A percentile compares a stretch with the other conserved stretches of the same genome.
These are phyloP conservation scores for Rubroboletus pulcherrimus DNA, from an alignment of 768 basidiomycete genomes.

Conservation along the genomic window DNA sequence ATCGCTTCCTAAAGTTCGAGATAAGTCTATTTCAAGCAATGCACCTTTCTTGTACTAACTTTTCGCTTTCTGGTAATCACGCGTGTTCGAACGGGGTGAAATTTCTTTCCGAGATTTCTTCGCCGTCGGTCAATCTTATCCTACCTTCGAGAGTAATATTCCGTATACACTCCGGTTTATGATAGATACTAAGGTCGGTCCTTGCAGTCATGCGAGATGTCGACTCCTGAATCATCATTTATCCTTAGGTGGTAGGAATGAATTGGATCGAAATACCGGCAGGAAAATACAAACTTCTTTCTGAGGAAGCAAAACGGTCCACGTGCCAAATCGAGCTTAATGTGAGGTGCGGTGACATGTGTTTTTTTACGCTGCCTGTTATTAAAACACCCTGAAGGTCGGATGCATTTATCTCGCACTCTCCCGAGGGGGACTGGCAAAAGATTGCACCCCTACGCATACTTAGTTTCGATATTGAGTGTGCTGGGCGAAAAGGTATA, in stretches of 20 bases:
- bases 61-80: slow-evolving; percentile 34
- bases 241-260: slow-evolving; percentile 85
- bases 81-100: slow-evolving; percentile 72
- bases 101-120: slow-evolving; percentile 63
- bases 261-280: slow-evolving; percentile 96
- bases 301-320: slow-evolving; percentile 59
- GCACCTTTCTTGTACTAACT: slow-evolving; percentile 10
- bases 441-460: slow-evolving; percentile 90
- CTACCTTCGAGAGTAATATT: slow-evolving; percentile 94
- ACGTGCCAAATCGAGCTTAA: slow-evolving; percentile 87
- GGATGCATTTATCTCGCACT: slow-evolving; percentile 82
- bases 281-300: slow-evolving; percentile 69
- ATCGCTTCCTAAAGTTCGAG: slow-evolving; percentile 83
- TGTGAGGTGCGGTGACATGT: slow-evolving; percentile 50
- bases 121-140: slow-evolving; percentile 39
- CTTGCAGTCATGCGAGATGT: background rate
- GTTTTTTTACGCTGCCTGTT: background rate
- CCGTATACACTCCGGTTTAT: slow-evolving; percentile 90
- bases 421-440: slow-evolving; percentile 90
- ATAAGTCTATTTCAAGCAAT: slow-evolving; percentile 50
- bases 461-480: slow-evolving; percentile 98
- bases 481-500: slow-evolving; percentile 95
- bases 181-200: slow-evolving; percentile 87
- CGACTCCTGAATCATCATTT: background rate
- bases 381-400: slow-evolving; percentile 47